Evolutionary conservation across 1,284 basidiomycete genomes (phyloP), one percentile per base, ranked within the genome.

Genomic region (Paramarasmius palmivorus): DNA sequence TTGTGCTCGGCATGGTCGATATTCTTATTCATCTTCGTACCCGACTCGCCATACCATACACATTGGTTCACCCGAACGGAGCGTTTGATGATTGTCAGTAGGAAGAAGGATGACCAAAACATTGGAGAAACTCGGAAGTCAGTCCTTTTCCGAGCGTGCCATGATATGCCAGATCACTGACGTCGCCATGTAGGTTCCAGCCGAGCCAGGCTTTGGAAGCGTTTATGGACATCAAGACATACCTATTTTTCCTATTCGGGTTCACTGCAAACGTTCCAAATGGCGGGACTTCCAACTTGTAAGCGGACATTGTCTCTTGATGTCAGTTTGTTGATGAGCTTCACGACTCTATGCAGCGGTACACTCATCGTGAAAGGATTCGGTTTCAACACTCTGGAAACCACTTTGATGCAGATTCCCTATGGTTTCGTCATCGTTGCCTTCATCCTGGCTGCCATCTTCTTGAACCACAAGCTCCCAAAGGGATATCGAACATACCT

Each of bases 341-440:
- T 12, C 34, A 36, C 12, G 15, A 3, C 9, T 22, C 23, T 48
- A 2, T 9, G 29, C 14, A 57, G 56, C 46, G 63, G 63, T 15
- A 67, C 66, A 1, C 62, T 75, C 37, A 75, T 78, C 53, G 70
- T 74, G 52, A 65, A 68, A 50, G 67, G 68, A 7, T 68, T 76
- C 49, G 74, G 74, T 8, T 77, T 73, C 62, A 65, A 65, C 34
- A 67, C 64, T 2, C 60, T 71, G 17, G 67, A 75, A 53, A 77
- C 75, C 0, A 69, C 74, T 0, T 61, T 78, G 1, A 69, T 77
- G 49, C 61, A 72, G 48, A 70, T 72, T 49, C 70, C 74, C 2
- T 66, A 69, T 42, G 75, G 65, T 6, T 29, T 59, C 15, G 53
- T 65, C 38, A 65, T 66, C 42, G 57, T 62, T 23, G 34, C 40